Conservation (phyloP, 371 early-diverging fungal species). For the Massospora cicadina region DNA sequence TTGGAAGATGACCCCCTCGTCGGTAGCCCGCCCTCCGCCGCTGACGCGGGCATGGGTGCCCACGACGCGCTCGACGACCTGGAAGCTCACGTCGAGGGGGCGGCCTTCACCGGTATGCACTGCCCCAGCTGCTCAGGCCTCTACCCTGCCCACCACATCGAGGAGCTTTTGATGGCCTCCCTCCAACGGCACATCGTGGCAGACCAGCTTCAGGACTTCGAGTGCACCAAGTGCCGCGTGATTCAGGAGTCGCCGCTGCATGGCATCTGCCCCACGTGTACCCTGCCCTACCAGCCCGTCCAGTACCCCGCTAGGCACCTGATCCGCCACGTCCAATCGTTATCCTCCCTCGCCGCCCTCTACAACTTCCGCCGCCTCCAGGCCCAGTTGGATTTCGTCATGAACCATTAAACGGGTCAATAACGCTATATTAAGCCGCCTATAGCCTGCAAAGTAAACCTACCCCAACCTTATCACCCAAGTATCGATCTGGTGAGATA, state of each 20-base stretch:
- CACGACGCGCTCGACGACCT: neutral
- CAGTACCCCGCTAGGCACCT: neutral
- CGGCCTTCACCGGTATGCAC: neutral
- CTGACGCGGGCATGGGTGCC: neutral
- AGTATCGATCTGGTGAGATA: too few relatives aligned
- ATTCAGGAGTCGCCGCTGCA: slow-evolving; percentile 30
- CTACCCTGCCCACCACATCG: slow-evolving; percentile 48
- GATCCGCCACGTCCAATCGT: neutral
- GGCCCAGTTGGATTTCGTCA: neutral
- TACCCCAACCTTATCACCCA: too few relatives aligned
- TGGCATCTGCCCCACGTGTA: neutral
- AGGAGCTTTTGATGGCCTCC: slow-evolving; percentile 52
- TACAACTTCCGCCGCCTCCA: neutral
- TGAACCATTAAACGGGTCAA: neutral
- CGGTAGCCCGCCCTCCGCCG: neutral
- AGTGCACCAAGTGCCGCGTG: slow-evolving; percentile 58
- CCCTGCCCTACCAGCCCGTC: neutral
- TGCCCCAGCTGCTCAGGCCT: slow-evolving; percentile 41
- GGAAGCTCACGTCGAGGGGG: slow-evolving; percentile 17
- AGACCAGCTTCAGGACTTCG: slow-evolving; percentile 74
- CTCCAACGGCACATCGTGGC: slow-evolving; percentile 34
- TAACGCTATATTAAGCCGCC: too few relatives aligned
- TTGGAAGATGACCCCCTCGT: neutral
- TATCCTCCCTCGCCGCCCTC: neutral
- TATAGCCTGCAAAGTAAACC: too few relatives aligned